Evolutionary conservation across 495 filamentous ascomycete species (phyloP).

Genomic region (Choiromyces venosus): DNA sequence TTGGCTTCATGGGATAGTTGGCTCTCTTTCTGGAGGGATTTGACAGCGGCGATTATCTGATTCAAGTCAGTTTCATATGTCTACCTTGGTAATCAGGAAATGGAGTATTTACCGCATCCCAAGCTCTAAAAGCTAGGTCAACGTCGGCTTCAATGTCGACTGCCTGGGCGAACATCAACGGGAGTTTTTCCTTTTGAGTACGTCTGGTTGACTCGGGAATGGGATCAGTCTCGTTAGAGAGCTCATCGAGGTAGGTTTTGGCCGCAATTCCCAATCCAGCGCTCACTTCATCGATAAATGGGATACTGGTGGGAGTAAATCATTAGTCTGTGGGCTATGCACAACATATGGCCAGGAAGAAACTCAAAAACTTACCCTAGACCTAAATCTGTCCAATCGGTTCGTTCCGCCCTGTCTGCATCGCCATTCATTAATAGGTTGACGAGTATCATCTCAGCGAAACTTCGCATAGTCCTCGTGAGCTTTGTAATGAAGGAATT

Average conservation of each 20-base stretch:
- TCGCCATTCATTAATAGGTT: conserved; percentile 74
- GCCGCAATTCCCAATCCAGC: conserved; percentile 83
- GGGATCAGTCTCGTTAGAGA: conserved; percentile 56
- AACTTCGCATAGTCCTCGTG: conserved; percentile 68
- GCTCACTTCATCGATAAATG: conserved; percentile 77
- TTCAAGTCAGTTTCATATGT: background rate
- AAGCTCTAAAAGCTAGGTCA: conserved; percentile 58
- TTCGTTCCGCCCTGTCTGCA: conserved; percentile 55
- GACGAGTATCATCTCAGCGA: conserved; percentile 73
- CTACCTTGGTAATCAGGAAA: background rate
- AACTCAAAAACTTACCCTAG: conserved; percentile 55
- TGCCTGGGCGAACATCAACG: conserved; percentile 69
- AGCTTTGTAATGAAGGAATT: conserved; percentile 75
- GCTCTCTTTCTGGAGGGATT: conserved; percentile 28
- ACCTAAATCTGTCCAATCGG: conserved; percentile 65
- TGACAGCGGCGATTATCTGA: conserved; percentile 39
- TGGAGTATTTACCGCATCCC: conserved; percentile 39
- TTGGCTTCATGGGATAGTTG: conserved; percentile 33
- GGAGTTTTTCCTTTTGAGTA: conserved; percentile 53
- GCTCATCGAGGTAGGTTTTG: conserved; percentile 86
- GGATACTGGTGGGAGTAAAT: conserved; percentile 54
- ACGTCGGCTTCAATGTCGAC: conserved; percentile 71
- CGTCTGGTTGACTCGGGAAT: conserved; percentile 56
- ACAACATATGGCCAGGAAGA: conserved; percentile 2
- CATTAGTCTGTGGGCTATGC: conserved; percentile 41